Base-by-base conservation (phyloP, 1,284 basidiomycete species). In the Coniferiporia weirii region DNA sequence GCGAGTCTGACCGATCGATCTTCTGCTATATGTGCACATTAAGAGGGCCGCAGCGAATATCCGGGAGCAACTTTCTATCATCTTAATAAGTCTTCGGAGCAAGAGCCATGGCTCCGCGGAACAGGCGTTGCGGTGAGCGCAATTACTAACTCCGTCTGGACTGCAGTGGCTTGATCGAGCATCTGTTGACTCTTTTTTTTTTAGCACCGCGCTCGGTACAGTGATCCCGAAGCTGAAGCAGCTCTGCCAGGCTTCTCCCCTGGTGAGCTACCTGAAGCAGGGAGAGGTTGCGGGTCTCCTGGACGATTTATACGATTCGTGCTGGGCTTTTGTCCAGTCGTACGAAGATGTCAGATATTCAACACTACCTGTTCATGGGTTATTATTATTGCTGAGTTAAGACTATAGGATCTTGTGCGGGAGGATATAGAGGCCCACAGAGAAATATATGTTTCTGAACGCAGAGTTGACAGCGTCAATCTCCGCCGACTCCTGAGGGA, bases 41-140 rank as follows among this genome's bases (percentile, higher is more conserved):
- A 27, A 61, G 60, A 61, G 55, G 27, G 36, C 56, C 2, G 60
- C 60, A 38, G 50, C 20, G 8, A 61, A 61, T 45, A 52, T 61
- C 56, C 54, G 54, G 35, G 60, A 61, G 13, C 60, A 61, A 36
- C 34, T 61, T 4, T 15, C 22, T 8, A 54, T 46, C 19, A 61
- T 61, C 34, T n/a, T 35, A 12, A 46, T 32, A 22, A 35, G 46
- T 40, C 22, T 46, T 9, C 13, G 17, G 17, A 20, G 8, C 3
- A 46, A 20, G 15, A 46, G 19, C 19, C 17, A 8, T 17, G 44
- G 8, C 8, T 17, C 17, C 44, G 8, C 44, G 3, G 12, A 46
- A 46, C 1, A 19, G 17, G 19, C 44, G 12, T 43, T 43, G 40
- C 40, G 40, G 40, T 43, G n/a, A 43, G 40, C n/a, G n/a, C 7